Evolutionary conservation across 1,284 basidiomycete species (phyloP).

Genomic region (Melampsora occidentalis): DNA sequence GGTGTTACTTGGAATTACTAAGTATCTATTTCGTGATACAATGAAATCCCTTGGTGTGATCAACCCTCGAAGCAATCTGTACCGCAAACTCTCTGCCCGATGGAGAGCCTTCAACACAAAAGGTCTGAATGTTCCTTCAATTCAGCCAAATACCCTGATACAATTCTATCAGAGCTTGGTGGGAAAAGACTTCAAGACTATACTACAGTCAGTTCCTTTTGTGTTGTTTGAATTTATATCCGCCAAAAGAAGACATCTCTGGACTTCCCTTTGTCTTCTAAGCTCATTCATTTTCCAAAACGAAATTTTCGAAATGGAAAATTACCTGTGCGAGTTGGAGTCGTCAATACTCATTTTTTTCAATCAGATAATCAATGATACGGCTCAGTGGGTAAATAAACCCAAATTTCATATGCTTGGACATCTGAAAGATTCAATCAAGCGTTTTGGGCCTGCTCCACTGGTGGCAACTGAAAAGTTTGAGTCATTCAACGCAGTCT

Average conservation of each 20-base stretch:
- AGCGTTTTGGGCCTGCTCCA: neutral
- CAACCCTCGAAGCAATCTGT: too few species aligned
- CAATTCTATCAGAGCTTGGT: conserved; percentile 52
- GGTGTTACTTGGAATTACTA: too few species aligned
- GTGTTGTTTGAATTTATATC: conserved; percentile 53
- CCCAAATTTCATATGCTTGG: conserved; percentile 15
- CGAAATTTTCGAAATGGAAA: conserved; percentile 52
- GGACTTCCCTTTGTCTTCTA: too few species aligned
- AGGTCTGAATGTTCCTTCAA: too few species aligned
- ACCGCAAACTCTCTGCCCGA: too few species aligned
- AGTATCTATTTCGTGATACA: too few species aligned
- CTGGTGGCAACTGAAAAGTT: conserved; percentile 1
- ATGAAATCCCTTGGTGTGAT: too few species aligned
- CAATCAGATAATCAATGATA: neutral
- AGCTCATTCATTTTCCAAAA: conserved; percentile 53
- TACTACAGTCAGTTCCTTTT: conserved; percentile 56
- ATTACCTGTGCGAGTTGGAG: conserved; percentile 50
- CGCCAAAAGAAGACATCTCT: conserved; percentile 40
- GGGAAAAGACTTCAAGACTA: conserved; percentile 54
- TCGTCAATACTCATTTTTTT: neutral
- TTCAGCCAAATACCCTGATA: conserved; percentile 47
- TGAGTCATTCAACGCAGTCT: neutral
- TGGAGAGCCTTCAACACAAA: too few species aligned
- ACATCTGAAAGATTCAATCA: conserved; percentile 47
- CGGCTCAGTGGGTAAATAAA: conserved; percentile 50